Conservation (phyloP, 176 grass and related monocot species). For the Guadua angustifolia region DNA sequence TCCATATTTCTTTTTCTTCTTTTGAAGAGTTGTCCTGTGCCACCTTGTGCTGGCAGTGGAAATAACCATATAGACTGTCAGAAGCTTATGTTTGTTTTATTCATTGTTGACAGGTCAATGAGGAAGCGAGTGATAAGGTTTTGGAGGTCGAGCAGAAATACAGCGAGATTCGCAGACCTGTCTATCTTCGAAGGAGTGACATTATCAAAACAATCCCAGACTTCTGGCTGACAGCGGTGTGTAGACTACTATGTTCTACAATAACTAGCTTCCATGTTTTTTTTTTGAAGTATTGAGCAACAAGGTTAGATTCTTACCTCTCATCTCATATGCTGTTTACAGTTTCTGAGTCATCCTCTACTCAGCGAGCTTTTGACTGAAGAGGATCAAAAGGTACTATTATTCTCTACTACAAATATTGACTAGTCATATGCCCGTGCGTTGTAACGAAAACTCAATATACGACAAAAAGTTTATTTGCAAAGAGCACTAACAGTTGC, state of each 20-base stretch:
- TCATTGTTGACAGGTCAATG: constrained; percentile 75
- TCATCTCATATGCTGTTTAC: constrained; percentile 36
- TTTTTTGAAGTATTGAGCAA: not conserved
- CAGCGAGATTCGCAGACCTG: constrained; percentile 90
- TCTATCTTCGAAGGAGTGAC: constrained; percentile 72
- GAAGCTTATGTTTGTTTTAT: constrained; percentile 26
- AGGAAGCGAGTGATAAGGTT: constrained; percentile 90
- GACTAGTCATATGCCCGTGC: too few species aligned
- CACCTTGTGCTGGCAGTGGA: not conserved
- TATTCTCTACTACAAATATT: constrained; percentile 2
- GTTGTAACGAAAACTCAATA: too few species aligned
- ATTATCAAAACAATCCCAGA: constrained; percentile 86
- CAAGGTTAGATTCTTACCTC: too few species aligned
- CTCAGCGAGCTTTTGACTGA: constrained; percentile 81
- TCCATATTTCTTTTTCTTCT: not conserved
- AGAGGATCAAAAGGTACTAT: constrained; percentile 90
- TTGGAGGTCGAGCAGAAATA: constrained; percentile 95
- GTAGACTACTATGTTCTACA: constrained; percentile 23
- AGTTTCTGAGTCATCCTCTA: constrained; percentile 96
- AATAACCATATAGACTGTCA: not conserved
- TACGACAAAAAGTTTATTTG: too few species aligned
- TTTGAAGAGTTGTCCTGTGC: constrained; percentile 3
- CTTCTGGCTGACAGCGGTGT: constrained; percentile 92
- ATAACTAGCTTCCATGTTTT: constrained; percentile 15
- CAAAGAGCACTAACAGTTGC: too few species aligned